Conservation (phyloP, 768 basidiomycete genomes). For the Panaeolus papilionaceus region DNA sequence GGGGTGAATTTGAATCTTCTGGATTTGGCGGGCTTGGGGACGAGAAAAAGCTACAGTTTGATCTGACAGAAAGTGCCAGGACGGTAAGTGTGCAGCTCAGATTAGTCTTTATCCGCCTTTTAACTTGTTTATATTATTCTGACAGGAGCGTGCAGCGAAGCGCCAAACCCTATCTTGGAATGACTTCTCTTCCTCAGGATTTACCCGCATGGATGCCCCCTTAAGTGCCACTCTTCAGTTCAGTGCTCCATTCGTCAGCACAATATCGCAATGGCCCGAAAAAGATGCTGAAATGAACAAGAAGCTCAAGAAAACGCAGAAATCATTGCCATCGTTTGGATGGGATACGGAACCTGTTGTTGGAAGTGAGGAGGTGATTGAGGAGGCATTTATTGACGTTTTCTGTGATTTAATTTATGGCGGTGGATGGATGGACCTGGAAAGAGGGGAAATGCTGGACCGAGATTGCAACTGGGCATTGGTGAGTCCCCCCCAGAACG, state of each 20-base stretch:
- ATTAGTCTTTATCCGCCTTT: slow-evolving; percentile 15
- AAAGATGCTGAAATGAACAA: slow-evolving; percentile 75
- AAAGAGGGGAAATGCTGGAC: slow-evolving; percentile 75
- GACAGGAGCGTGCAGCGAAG: slow-evolving; percentile 69
- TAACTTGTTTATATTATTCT: slow-evolving; percentile 11
- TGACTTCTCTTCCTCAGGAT: slow-evolving; percentile 86
- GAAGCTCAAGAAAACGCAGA: slow-evolving; percentile 87
- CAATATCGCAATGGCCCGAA: slow-evolving; percentile 74
- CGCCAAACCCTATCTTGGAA: slow-evolving; percentile 89
- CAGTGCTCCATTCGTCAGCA: slow-evolving; percentile 49
- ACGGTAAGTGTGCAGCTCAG: slow-evolving; percentile 42
- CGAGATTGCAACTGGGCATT: slow-evolving; percentile 93
- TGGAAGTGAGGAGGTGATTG: slow-evolving; percentile 81
- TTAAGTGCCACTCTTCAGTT: slow-evolving; percentile 87
- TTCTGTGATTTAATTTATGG: slow-evolving; percentile 85
- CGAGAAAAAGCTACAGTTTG: slow-evolving; percentile 87
- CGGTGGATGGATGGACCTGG: slow-evolving; percentile 84
- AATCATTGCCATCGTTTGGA: slow-evolving; percentile 82
- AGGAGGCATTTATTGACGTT: slow-evolving; percentile 89
- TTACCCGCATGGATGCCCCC: slow-evolving; percentile 78
- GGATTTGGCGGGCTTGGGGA: slow-evolving; percentile 72
- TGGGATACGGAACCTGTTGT: slow-evolving; percentile 91
- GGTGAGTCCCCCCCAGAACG: slow-evolving; percentile 51
- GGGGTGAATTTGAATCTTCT: slow-evolving; percentile 89
- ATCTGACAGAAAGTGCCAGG: slow-evolving; percentile 88